Evolutionary conservation across 2,329 filamentous ascomycete species (phyloP).

Genomic region (Chaetomiaceae sp.): DNA sequence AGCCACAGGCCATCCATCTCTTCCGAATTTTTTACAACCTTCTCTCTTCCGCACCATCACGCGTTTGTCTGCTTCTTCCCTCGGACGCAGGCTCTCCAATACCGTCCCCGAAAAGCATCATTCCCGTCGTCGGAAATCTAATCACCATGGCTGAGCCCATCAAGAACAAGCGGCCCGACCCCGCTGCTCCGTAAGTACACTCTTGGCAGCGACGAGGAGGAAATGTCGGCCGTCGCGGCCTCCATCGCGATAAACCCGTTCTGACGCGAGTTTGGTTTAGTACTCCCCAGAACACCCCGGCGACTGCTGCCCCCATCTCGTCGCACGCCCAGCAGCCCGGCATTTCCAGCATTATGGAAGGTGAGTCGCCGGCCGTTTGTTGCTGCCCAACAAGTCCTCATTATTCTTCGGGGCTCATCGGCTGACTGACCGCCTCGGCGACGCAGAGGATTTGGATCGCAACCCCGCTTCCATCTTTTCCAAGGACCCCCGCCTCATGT

Average conservation of each 20-base stretch:
- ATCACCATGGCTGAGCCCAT: constrained; percentile 58
- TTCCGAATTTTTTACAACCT: constrained; percentile 14
- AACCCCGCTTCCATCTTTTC: constrained; percentile 87
- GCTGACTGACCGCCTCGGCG: constrained; percentile 25
- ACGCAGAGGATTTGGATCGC: constrained; percentile 88
- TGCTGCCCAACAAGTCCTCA: constrained; percentile 23
- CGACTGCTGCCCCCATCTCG: constrained; percentile 92
- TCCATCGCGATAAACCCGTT: constrained; percentile 14
- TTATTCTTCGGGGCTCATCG: not conserved
- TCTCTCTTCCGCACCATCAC: constrained; percentile 25
- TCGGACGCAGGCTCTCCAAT: constrained; percentile 21
- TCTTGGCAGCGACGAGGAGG: constrained; percentile 12
- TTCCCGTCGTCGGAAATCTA: constrained; percentile 21
- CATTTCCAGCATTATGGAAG: constrained; percentile 94
- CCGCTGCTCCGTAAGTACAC: constrained; percentile 53
- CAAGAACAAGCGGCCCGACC: constrained; percentile 57
- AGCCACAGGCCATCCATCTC: constrained; percentile 15
- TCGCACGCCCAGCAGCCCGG: constrained; percentile 95
- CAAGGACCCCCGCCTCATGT: constrained; percentile 88
- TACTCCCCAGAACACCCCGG: constrained; percentile 97
- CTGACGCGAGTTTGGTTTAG: constrained; percentile 43
- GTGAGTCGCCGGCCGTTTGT: constrained; percentile 48
- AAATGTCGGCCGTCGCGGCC: constrained; percentile 1
- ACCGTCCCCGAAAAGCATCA: constrained; percentile 19
- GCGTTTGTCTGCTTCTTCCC: constrained; percentile 11